Percentiles rank a stretch among this genome's conserved stretches.
These are phyloP conservation scores for Syncephalastrum racemosum DNA, from an alignment of 371 early-diverging fungal genomes.

Conservation along the genomic window DNA sequence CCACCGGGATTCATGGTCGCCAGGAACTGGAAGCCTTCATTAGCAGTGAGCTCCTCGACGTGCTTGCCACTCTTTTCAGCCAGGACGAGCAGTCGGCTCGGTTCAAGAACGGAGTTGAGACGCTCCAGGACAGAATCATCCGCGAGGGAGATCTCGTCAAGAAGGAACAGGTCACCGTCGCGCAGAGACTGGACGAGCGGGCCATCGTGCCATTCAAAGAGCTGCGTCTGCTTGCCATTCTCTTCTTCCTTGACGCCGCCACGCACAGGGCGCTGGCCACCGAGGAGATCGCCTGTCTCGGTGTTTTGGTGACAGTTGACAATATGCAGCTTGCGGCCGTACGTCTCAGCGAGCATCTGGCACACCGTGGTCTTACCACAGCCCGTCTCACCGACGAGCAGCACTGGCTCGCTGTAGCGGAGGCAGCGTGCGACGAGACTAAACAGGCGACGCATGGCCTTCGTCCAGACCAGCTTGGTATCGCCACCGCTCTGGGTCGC, in stretches of 20 bases:
- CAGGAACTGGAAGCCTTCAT: conserved; percentile 85
- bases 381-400: conserved; percentile 99
- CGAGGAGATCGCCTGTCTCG: conserved; percentile 97
- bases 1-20: conserved; percentile 99
- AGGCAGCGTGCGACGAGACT: conserved; percentile 85
- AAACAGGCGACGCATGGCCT: conserved; percentile 91
- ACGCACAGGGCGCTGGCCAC: conserved; percentile 94
- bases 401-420: conserved; percentile 89
- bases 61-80: conserved; percentile 89
- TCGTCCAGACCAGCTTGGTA: conserved; percentile 88
- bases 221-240: conserved; percentile 31
- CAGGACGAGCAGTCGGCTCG: conserved; percentile 85
- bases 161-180: conserved; percentile 91
- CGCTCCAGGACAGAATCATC: conserved; percentile 99
- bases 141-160: conserved; percentile 99
- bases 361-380: conserved; percentile 99
- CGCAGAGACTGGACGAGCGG: conserved; percentile 94
- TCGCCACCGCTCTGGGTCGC: conserved; percentile 27
- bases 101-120: conserved; percentile 97
- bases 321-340: conserved; percentile 71
- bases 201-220: conserved; percentile 97
- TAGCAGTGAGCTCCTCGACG: conserved; percentile 74
- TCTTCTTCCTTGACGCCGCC: conserved; percentile 40
- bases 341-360: conserved; percentile 83
- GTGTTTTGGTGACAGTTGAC: conserved; percentile 98